These are phyloP conservation scores for Cucurbita pepo DNA, from an alignment of 306 rosid species.

Conservation along the genomic window DNA sequence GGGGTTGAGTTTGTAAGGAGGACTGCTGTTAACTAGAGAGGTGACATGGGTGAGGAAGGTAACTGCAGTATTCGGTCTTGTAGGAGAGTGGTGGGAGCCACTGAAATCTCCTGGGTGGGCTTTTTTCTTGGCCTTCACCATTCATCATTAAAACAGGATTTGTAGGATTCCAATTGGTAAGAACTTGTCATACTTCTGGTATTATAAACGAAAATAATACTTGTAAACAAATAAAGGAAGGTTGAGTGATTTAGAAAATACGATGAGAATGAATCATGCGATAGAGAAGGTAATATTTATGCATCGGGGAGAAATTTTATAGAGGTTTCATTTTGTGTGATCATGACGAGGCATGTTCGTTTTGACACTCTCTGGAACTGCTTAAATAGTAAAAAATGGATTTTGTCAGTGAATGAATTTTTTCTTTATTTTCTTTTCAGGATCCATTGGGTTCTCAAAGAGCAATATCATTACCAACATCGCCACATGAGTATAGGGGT, in stretches of 20 bases:
- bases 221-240: not conserved
- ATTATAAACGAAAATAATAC: not conserved
- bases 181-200: not conserved
- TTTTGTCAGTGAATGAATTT: constrained; percentile 10
- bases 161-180: not conserved
- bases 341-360: not conserved
- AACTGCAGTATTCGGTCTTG: not conserved
- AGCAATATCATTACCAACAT: constrained; percentile 85
- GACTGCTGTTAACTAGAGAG: not conserved
- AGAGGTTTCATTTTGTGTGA: not conserved
- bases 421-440: constrained; percentile 18
- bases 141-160: not conserved
- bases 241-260: not conserved
- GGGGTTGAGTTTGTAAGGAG: not conserved
- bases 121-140: not conserved
- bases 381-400: constrained; percentile 24
- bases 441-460: constrained; percentile 54
- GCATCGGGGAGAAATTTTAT: not conserved
- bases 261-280: not conserved
- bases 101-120: not conserved
- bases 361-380: constrained; percentile 11
- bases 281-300: not conserved
- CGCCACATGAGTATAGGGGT: constrained; percentile 72
- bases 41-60: not conserved
- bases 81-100: not conserved